Evolutionary conservation across 768 basidiomycete genomes (phyloP), one percentile per base, ranked within the genome.

Genomic region (Russula sp.): DNA sequence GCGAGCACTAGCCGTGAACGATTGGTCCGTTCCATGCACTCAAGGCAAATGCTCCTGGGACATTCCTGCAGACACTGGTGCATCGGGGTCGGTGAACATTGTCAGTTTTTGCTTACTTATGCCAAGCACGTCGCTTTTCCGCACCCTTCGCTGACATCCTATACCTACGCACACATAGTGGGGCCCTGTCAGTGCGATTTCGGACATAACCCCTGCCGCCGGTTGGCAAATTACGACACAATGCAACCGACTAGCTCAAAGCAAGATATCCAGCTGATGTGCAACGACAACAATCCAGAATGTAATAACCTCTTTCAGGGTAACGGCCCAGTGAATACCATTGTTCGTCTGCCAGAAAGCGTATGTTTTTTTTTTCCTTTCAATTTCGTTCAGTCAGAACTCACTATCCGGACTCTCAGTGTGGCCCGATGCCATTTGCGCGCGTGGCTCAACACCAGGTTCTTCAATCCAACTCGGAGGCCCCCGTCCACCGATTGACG

Each of bases 291-390:
- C 26, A 40, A 58, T 38, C 50, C 53, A 6, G 20, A 50, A 18
- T 70, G 69, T 42, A 56, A 62, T 3, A 69, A 70, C 51, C 34
- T 70, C 42, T 64, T 69, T 46, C 59, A 69, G 30, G 64, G 46
- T 13, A n/a, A 55, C 2, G 62, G 62, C 8, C 62, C 20, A 8
- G n/a, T 24, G 34, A 54, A 66, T 44, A 70, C 65, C 13, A 67
- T 70, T 26, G 65, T 70, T n/a, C 69, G 65, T 40, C 26, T 70
- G n/a, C 69, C 69, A 2, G 62, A 69, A 6, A 34, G 3, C 42
- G 57, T 58, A 58, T 34, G 57, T 34, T 22, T 54, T n/a, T 22
- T 32, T 24, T 38, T 3, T 11, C 16, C 28, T 30, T 30, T 30
- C 28, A n/a, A n/a, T n/a, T n/a, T 14, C 20, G 9, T 1, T 30